Evolutionary conservation across 805 yeast species (phyloP).

Genomic region (Hemisphaericaspora nanyangensis): DNA sequence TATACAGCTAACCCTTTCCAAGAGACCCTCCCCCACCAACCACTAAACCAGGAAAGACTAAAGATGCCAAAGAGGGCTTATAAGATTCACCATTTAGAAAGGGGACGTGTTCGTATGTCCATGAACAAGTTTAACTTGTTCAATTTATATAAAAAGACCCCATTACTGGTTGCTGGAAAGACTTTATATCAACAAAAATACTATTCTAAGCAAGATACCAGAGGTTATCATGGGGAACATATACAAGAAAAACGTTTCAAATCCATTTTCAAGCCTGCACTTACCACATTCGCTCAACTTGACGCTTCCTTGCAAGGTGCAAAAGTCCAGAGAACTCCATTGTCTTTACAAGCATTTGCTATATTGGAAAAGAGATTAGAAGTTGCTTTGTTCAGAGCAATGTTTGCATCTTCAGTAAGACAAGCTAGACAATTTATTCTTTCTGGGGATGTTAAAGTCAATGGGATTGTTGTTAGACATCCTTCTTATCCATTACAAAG

Average conservation of each 20-base stretch:
- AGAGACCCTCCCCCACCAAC: too few species aligned
- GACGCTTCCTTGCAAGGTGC: slow-evolving; percentile 73
- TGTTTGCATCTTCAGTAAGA: slow-evolving; percentile 90
- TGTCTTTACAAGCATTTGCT: slow-evolving; percentile 84
- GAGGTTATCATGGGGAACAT: slow-evolving; percentile 95
- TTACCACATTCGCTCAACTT: slow-evolving; percentile 84
- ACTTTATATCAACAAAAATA: slow-evolving; percentile 91
- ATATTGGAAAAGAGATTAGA: slow-evolving; percentile 85
- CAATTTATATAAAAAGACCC: slow-evolving; percentile 75
- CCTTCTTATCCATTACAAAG: slow-evolving; percentile 75
- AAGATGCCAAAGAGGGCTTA: slow-evolving; percentile 64
- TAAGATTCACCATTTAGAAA: slow-evolving; percentile 52
- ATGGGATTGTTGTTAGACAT: slow-evolving; percentile 72
- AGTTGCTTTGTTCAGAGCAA: slow-evolving; percentile 82
- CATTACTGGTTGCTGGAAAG: slow-evolving; percentile 49
- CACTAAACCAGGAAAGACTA: too few species aligned
- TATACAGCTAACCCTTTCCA: too few species aligned
- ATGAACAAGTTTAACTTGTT: slow-evolving; percentile 90
- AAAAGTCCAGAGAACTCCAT: slow-evolving; percentile 63
- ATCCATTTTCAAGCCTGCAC: slow-evolving; percentile 59
- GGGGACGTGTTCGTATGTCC: slow-evolving; percentile 80
- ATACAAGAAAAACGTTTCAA: slow-evolving; percentile 82
- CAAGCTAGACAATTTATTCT: slow-evolving; percentile 89
- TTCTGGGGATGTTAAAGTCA: slow-evolving; percentile 79
- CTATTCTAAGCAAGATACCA: slow-evolving; percentile 84